phyloP scores from a whole-genome alignment of 306 rosid species.

The Vachellia pachyceras region DNA sequence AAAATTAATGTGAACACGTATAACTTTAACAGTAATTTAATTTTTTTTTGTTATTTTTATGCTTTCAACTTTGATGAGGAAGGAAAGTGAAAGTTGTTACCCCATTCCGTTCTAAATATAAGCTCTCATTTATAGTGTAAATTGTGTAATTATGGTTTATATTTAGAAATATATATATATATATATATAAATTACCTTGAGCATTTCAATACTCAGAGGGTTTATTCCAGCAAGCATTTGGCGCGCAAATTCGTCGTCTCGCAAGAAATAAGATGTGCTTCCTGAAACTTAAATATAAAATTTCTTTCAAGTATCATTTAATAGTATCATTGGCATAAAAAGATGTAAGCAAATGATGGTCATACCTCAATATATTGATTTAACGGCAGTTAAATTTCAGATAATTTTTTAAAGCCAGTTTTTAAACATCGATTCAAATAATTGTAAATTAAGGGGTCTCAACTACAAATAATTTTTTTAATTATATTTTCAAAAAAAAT shows the following conservation, averaged over 20 bases:
- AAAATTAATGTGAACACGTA: neutral
- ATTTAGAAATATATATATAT: neutral
- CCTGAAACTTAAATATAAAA: conserved; percentile 33
- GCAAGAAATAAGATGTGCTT: conserved; percentile 32
- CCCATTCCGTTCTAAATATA: no score
- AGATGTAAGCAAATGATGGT: neutral
- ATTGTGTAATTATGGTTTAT: no score
- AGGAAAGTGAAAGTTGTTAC: neutral
- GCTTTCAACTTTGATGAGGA: neutral
- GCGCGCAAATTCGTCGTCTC: conserved; percentile 56
- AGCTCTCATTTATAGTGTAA: no score
- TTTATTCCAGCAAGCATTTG: conserved; percentile 50
- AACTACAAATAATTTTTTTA: no score
- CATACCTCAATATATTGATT: no score
- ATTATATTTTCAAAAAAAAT: no score
- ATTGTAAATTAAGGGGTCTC: no score
- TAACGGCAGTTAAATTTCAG: no score
- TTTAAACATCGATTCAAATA: no score
- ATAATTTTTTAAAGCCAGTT: no score
- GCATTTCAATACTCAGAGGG: conserved; percentile 53
- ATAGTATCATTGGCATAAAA: neutral
- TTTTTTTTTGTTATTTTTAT: no score
- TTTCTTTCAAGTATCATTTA: no score
- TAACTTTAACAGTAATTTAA: neutral
- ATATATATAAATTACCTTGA: conserved; percentile 41